Base-by-base conservation (phyloP, 306 rosid genomes). In the Pachyrhizus erosus region DNA sequence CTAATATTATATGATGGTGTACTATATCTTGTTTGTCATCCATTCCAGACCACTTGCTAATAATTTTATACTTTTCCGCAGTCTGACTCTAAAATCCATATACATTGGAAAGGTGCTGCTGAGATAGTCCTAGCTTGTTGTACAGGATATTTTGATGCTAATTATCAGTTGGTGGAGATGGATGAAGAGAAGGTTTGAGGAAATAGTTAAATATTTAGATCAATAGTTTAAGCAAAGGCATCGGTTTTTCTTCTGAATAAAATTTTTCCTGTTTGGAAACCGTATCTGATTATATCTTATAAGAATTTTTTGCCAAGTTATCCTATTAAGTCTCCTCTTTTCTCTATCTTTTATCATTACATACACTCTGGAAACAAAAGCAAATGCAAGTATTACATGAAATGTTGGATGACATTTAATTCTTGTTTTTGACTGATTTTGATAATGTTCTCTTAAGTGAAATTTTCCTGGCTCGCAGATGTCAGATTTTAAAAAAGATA, bases 81-180 rank as follows among this genome's bases (percentile, higher is more conserved):
- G 98, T 51, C 87, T 10, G 83, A 88, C 55, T 76, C 90, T 37
- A 75, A 89, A 84, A 88, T 90, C 80, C 97, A 89, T 84, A 78
- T 94, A 84, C 97, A 94, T 80, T 94, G 98, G 98, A 94, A 94
- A 87, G 98, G 98, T 81, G 98, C 98, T 66, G 98, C 98, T 62
- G 98, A 94, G 83, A 83, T 94, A 70, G 87, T 94, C 11, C 84
- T 94, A 43, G 90, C 86, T 54, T 83, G 87, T 4, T 94, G 98
- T 77, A 83, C 93, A 0, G 13, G 42, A 27, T 91, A 88, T 79
- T 29, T 91, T 27, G 93, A 90, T 85, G 77, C 62, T 15, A 52
- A 87, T 74, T 88, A 76, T 79, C 87, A 86, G 7, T 51, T 51
- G 43, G 87, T 79, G 46, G 26, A 80, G 52, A 81, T 94, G 97